Conservation (phyloP, 768 basidiomycete species). For the Boletus pseudo-olivaceus region DNA sequence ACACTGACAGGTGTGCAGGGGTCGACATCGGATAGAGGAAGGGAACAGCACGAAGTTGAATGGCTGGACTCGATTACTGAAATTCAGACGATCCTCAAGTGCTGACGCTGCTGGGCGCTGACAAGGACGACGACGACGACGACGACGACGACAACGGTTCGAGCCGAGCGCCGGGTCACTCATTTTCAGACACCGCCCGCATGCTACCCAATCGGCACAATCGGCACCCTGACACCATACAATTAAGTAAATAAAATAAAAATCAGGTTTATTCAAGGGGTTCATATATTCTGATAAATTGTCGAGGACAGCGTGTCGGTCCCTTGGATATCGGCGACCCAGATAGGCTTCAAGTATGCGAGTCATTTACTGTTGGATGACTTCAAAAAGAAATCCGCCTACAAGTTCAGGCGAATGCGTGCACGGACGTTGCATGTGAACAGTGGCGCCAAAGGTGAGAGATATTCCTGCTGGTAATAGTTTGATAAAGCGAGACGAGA, state of each 20-base stretch:
- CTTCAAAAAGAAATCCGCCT: no score
- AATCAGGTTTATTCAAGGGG: not conserved
- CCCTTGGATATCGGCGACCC: no score
- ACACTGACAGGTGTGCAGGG: conserved; percentile 27
- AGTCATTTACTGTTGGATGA: not conserved
- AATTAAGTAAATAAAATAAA: not conserved
- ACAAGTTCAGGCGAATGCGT: no score
- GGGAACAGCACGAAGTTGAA: not conserved
- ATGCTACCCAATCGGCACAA: conserved; percentile 5
- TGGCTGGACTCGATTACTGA: not conserved
- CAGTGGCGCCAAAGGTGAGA: not conserved
- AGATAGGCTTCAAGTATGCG: no score
- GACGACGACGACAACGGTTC: not conserved
- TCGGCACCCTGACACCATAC: conserved; percentile 12
- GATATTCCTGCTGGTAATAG: not conserved
- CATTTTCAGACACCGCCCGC: conserved; percentile 32
- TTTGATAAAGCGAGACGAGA: no score
- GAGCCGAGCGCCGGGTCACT: conserved; percentile 7
- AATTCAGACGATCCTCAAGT: not conserved
- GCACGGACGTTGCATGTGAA: not conserved
- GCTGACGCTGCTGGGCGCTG: conserved; percentile 10
- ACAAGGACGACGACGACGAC: conserved; percentile 16
- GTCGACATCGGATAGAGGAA: conserved; percentile 24
- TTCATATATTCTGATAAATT: no score
- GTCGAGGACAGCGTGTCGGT: no score